Evolutionary conservation across 164 flowering plant genomes (phyloP).

Genomic region (Piper longum): DNA sequence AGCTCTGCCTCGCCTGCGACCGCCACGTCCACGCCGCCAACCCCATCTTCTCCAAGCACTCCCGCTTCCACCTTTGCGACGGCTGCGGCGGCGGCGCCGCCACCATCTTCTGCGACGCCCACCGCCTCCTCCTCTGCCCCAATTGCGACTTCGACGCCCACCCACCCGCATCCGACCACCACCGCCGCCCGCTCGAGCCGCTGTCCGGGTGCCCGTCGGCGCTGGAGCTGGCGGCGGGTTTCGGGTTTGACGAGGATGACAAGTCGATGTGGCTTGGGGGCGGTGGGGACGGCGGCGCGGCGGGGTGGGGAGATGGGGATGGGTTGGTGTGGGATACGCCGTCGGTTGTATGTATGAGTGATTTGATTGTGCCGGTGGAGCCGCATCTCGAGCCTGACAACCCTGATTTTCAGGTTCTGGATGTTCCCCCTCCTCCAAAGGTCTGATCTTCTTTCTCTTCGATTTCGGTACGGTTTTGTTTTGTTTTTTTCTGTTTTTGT

Average conservation of each 20-base stretch:
- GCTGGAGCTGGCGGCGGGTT: slow-evolving; percentile 24
- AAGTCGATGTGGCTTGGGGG: slow-evolving; percentile 15
- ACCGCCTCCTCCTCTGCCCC: slow-evolving; percentile 46
- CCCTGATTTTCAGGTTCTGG: slow-evolving; percentile 40
- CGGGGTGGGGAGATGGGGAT: slow-evolving; percentile 23
- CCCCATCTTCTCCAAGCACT: slow-evolving; percentile 58
- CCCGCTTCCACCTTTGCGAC: slow-evolving; percentile 58
- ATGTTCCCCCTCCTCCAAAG: slow-evolving; percentile 62
- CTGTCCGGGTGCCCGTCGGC: slow-evolving; percentile 58
- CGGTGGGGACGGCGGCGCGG: slow-evolving; percentile 7
- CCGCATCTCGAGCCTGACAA: slow-evolving; percentile 10
- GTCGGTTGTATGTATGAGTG: slow-evolving; percentile 34
- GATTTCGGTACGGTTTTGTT: no score
- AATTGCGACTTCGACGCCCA: slow-evolving; percentile 79
- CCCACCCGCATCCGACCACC: slow-evolving; percentile 3
- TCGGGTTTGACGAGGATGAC: slow-evolving; percentile 44
- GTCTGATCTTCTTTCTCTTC: slow-evolving; percentile 11
- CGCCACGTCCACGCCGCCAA: slow-evolving; percentile 64
- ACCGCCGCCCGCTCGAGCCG: slow-evolving; percentile 57
- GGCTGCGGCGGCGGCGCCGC: slow-evolving; percentile 42
- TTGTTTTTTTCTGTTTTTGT: no score
- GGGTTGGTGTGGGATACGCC: slow-evolving; percentile 59
- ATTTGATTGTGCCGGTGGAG: slow-evolving; percentile 28
- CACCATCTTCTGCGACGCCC: slow-evolving; percentile 48
- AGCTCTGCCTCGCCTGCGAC: slow-evolving; percentile 70